Evolutionary conservation across 2,329 filamentous ascomycete species (phyloP).

Genomic region (Lachnellula arida): DNA sequence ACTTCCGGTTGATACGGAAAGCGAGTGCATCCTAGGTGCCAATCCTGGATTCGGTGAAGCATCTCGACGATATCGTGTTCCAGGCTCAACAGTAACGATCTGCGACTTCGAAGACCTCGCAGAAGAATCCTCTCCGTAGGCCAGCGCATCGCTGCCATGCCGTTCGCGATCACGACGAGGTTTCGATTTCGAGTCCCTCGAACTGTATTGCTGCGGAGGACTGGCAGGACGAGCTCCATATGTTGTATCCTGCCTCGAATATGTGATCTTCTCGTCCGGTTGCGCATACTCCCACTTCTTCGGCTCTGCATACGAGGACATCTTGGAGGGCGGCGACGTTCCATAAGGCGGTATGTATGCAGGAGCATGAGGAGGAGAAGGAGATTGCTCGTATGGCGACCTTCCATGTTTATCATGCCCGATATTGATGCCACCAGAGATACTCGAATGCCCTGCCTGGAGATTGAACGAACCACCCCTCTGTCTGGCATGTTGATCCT

Average conservation of each 20-base stretch:
- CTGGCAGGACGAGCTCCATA: slow-evolving; percentile 15
- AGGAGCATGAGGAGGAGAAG: slow-evolving; percentile 1
- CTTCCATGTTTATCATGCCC: slow-evolving; percentile 15
- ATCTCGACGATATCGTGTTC: slow-evolving; percentile 20
- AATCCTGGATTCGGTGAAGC: slow-evolving; percentile 24
- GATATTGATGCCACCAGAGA: slow-evolving; percentile 23
- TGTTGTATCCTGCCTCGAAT: slow-evolving; percentile 27
- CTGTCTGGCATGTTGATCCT: slow-evolving; percentile 18
- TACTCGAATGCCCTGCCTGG: slow-evolving; percentile 17
- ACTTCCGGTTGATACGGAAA: slow-evolving; percentile 28
- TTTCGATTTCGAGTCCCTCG: not conserved
- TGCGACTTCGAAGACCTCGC: slow-evolving; percentile 19
- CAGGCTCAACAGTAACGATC: slow-evolving; percentile 29
- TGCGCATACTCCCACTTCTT: slow-evolving; percentile 37
- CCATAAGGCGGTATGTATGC: not conserved
- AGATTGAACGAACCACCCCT: slow-evolving; percentile 27
- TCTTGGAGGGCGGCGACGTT: not conserved
- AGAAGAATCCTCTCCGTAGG: slow-evolving; percentile 8
- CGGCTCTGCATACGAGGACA: slow-evolving; percentile 30
- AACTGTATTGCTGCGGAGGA: slow-evolving; percentile 6
- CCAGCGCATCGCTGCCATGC: slow-evolving; percentile 5
- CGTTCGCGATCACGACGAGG: slow-evolving; percentile 8
- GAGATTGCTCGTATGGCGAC: slow-evolving; percentile 12
- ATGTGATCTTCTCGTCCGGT: slow-evolving; percentile 32
- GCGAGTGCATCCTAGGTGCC: slow-evolving; percentile 26